Base-by-base conservation (phyloP, 768 basidiomycete genomes). In the Suillus paluster region DNA sequence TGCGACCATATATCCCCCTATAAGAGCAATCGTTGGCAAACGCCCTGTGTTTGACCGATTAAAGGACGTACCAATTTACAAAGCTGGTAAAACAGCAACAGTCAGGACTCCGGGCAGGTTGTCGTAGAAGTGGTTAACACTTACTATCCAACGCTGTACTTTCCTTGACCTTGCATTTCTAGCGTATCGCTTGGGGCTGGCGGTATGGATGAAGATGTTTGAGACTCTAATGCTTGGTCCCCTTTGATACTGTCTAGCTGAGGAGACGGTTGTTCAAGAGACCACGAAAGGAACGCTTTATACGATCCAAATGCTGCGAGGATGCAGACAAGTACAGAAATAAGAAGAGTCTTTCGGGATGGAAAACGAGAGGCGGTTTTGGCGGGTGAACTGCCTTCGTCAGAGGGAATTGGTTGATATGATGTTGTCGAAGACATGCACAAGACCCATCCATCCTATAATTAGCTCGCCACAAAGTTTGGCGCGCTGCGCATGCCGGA, bases 1-100 rank as follows among this genome's bases (percentile, higher is more conserved):
- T 96, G 63, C 96, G 84, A 30, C 87, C 97, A 71, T 99, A 99
- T 39, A 99, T 98, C 6, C 94, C 96, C 95, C 95, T 91, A 65
- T 49, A 60, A 41, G 23, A 56, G 25, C 25, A 60, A 72, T 34
- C 58, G 57, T 39, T 39, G 54, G 23, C 54, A 10, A 17, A 39
- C 9, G 36, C 14, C 10, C 23, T 3, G 5, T 2, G 17, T 5
- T 19, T 44, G 63, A 53, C 44, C 27, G 23, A 9, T 34, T n/a
- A 17, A 57, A 33, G 57, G 25, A 70, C 68, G 5, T 67, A 90
- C 90, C 91, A 93, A 68, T 92, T 92, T 2, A 91, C 89, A 66
- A 91, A 92, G 68, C 91, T 92, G 64, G 42, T 56, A 54, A 57
- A 38, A 38, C 48, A 64, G 63, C 45, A 60, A 61, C 7, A 48